Percentiles rank a stretch among this genome's conserved stretches.
These are phyloP conservation scores for Oxyria digyna DNA, from an alignment of 148 eudicot species.

Conservation along the genomic window DNA sequence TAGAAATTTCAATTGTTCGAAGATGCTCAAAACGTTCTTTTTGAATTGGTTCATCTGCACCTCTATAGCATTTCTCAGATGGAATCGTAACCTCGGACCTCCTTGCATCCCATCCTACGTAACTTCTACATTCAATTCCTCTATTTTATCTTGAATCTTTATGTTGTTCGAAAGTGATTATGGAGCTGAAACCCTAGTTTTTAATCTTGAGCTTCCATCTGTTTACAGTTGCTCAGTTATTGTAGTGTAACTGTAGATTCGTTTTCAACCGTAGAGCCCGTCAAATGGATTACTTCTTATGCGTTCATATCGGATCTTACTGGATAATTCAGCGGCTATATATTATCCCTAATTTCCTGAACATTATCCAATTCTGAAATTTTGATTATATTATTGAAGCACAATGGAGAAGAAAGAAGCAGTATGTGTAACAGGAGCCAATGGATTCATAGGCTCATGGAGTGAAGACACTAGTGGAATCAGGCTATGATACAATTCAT, in stretches of 20 bases:
- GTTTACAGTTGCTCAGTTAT: not conserved
- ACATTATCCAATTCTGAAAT: not conserved
- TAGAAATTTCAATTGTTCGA: no score
- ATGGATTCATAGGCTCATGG: constrained; percentile 88
- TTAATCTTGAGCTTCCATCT: not conserved
- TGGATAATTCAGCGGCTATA: not conserved
- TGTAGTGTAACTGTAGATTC: not conserved
- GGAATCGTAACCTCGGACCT: no score
- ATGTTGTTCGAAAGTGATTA: no score
- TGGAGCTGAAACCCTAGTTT: not conserved
- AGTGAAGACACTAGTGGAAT: constrained; percentile 38
- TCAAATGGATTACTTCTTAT: not conserved
- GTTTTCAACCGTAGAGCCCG: not conserved
- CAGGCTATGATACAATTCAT: constrained; percentile 51
- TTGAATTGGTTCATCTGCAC: no score
- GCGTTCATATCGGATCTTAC: no score
- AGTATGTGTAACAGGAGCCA: constrained; percentile 82
- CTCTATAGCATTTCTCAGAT: no score
- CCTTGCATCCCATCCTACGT: no score
- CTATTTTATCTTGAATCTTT: no score
- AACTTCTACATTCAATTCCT: no score
- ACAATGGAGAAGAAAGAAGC: constrained; percentile 8
- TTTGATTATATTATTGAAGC: not conserved
- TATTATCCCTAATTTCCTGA: not conserved
- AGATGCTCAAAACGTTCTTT: no score